These are phyloP conservation scores for Fusarium heterosporum DNA, from an alignment of 2,329 filamentous ascomycete genomes.

Conservation along the genomic window DNA sequence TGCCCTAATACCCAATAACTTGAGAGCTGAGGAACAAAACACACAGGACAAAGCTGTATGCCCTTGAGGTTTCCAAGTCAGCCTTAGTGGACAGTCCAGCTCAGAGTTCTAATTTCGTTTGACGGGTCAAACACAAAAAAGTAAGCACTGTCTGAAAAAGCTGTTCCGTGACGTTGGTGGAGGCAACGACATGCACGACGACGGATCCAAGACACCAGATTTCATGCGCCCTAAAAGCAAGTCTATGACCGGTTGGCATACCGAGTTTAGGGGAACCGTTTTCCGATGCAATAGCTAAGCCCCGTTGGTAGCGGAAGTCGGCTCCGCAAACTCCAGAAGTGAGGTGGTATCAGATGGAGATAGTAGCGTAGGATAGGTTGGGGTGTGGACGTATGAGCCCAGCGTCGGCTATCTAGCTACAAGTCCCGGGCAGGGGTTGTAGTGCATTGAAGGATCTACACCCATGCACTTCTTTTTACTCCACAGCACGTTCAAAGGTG, in stretches of 20 bases:
- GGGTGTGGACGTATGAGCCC: slow-evolving; percentile 3
- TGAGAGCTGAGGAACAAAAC: neutral
- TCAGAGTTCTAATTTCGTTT: neutral
- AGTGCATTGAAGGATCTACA: slow-evolving; percentile 15
- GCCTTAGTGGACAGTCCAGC: neutral
- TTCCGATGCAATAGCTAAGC: neutral
- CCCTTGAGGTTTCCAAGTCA: neutral
- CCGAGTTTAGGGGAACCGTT: neutral
- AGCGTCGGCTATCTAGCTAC: slow-evolving; percentile 10
- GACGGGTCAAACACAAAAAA: neutral
- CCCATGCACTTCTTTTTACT: neutral
- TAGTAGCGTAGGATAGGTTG: neutral
- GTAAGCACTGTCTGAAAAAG: neutral
- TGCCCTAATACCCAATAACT: neutral
- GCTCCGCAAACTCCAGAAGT: neutral
- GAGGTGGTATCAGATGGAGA: neutral
- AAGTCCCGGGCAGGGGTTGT: neutral
- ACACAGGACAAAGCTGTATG: neutral
- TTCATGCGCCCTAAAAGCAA: neutral
- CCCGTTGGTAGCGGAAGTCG: neutral
- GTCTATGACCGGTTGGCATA: neutral
- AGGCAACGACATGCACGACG: neutral
- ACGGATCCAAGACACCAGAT: neutral
- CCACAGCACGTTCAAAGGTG: neutral
- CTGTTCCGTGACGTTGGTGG: neutral